Conservation (phyloP, 2,329 filamentous ascomycete genomes). For the Exophiala dermatitidis region DNA sequence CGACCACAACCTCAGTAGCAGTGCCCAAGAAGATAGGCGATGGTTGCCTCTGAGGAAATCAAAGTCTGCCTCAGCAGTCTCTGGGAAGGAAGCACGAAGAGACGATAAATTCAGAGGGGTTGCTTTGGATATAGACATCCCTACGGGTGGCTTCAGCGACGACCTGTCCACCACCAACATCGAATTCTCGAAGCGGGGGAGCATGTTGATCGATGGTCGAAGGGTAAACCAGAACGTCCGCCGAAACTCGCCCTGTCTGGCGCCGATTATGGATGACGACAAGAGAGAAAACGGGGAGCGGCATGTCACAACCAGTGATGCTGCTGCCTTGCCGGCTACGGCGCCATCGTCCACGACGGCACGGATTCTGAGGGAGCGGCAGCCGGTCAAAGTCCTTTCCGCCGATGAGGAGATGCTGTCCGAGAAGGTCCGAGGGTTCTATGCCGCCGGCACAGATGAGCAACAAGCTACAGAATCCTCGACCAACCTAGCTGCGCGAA, state of each 20-base stretch:
- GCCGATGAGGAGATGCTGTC: constrained; percentile 58
- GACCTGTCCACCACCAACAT: constrained; percentile 47
- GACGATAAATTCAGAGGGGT: constrained; percentile 41
- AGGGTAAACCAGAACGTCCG: constrained; percentile 35
- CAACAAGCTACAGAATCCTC: constrained; percentile 39
- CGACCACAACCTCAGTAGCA: constrained; percentile 8
- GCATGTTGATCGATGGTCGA: constrained; percentile 50
- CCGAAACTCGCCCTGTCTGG: constrained; percentile 17
- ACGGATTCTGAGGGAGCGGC: constrained; percentile 36
- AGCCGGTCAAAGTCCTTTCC: constrained; percentile 49
- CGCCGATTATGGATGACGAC: constrained; percentile 21
- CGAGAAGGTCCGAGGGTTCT: constrained; percentile 57
- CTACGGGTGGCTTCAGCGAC: constrained; percentile 44
- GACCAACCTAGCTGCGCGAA: constrained; percentile 34
- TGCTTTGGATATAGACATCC: constrained; percentile 45
- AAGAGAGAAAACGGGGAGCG: constrained; percentile 17
- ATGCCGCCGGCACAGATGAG: constrained; percentile 53
- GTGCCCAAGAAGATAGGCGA: constrained; percentile 8
- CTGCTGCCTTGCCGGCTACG: not conserved
- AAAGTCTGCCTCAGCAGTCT: constrained; percentile 5
- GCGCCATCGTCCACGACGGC: constrained; percentile 9
- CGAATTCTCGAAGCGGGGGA: constrained; percentile 55
- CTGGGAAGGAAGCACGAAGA: constrained; percentile 9
- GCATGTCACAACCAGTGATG: constrained; percentile 18
- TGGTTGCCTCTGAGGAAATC: constrained; percentile 15